Conservation (phyloP, 2,329 filamentous ascomycete species). For the Arthroderma sp. region DNA sequence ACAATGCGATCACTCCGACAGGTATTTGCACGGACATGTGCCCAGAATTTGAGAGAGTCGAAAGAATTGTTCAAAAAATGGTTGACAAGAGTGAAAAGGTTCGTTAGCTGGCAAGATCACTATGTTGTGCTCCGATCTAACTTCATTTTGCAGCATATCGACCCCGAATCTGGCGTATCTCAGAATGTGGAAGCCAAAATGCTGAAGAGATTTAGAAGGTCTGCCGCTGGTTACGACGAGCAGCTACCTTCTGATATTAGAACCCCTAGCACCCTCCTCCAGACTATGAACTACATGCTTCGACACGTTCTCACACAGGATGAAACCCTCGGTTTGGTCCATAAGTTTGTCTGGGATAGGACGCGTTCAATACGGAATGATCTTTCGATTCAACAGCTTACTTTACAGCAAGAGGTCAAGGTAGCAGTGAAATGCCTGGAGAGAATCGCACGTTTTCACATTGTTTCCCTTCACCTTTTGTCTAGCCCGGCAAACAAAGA, state of each 20-base stretch:
- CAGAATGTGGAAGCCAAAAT: constrained; percentile 33
- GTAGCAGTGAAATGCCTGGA: constrained; percentile 49
- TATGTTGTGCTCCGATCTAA: constrained; percentile 8
- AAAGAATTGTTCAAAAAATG: constrained; percentile 49
- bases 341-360: constrained; percentile 54
- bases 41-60: constrained; percentile 48
- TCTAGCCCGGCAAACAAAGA: constrained; percentile 38
- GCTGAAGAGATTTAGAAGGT: constrained; percentile 51
- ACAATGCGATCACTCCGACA: constrained; percentile 48
- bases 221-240: constrained; percentile 49
- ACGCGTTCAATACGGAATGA: constrained; percentile 53
- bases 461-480: constrained; percentile 48
- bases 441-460: constrained; percentile 50
- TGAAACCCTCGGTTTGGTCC: constrained; percentile 38
- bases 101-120: constrained; percentile 5
- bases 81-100: constrained; percentile 49
- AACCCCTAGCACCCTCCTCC: constrained; percentile 38
- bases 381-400: constrained; percentile 49
- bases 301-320: constrained; percentile 39
- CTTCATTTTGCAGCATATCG: constrained; percentile 17
- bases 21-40: constrained; percentile 53
- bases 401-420: constrained; percentile 41
- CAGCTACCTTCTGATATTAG: constrained; percentile 52
- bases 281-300: constrained; percentile 37
- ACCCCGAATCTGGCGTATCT: constrained; percentile 22